Conservation (phyloP, 805 yeast genomes). For the Lipomyces oligophaga region DNA sequence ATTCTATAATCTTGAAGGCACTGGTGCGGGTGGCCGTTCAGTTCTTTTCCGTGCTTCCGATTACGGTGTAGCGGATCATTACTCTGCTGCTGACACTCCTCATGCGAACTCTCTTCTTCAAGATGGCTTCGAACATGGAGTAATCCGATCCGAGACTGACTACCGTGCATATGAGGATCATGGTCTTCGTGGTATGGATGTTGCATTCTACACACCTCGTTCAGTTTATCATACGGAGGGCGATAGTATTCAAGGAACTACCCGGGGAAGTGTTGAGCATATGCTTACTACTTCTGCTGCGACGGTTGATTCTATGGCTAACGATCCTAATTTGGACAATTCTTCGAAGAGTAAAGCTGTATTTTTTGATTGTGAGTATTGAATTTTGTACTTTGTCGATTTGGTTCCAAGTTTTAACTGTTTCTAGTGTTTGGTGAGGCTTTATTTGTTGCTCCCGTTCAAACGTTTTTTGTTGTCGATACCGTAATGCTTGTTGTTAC, state of each 20-base stretch:
- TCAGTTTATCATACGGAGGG: conserved; percentile 74
- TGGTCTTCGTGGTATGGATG: conserved; percentile 81
- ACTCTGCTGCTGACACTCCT: conserved; percentile 51
- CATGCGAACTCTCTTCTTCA: conserved; percentile 78
- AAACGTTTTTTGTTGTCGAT: conserved; percentile 48
- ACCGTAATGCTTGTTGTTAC: conserved; percentile 49
- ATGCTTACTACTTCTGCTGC: conserved; percentile 74
- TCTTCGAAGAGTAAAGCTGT: conserved; percentile 44
- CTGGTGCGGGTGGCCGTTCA: conserved; percentile 89
- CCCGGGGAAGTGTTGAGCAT: conserved; percentile 72
- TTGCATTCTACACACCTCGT: conserved; percentile 85
- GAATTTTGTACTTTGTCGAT: background rate
- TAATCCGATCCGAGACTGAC: conserved; percentile 80
- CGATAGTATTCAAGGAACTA: conserved; percentile 63
- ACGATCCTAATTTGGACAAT: conserved; percentile 39
- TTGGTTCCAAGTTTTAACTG: background rate
- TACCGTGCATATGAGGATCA: conserved; percentile 61
- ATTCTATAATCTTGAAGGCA: conserved; percentile 84
- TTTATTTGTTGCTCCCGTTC: conserved; percentile 27
- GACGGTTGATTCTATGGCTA: conserved; percentile 48
- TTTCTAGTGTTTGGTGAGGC: conserved; percentile 25
- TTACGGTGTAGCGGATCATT: conserved; percentile 58
- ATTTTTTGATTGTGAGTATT: conserved; percentile 48
- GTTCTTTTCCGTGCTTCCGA: conserved; percentile 64
- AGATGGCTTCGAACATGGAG: conserved; percentile 72